Evolutionary conservation across 2,329 filamentous ascomycete species (phyloP).

Genomic region (Aureobasidium leucospermi): DNA sequence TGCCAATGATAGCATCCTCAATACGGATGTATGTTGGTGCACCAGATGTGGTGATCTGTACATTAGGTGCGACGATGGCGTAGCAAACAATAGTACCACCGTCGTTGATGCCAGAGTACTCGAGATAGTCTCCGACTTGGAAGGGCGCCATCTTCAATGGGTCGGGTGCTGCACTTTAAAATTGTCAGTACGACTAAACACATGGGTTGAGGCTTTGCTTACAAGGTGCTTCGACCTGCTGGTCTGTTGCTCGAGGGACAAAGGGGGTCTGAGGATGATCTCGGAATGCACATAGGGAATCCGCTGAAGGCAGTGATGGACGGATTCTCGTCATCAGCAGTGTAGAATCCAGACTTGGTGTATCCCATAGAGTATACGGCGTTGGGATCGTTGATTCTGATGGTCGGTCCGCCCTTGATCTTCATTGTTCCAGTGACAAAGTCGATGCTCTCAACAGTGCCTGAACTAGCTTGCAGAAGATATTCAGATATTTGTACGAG

Average conservation of each 20-base stretch:
- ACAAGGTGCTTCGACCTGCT: conserved; percentile 25
- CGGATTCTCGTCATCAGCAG: conserved; percentile 42
- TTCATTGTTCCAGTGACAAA: conserved; percentile 28
- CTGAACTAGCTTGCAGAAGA: conserved; percentile 29
- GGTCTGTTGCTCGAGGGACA: conserved; percentile 33
- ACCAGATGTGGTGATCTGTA: conserved; percentile 31
- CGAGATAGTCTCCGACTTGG: conserved; percentile 34
- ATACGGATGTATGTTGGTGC: conserved; percentile 35
- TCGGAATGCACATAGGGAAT: conserved; percentile 47
- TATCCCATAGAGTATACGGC: conserved; percentile 24
- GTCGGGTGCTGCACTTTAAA: conserved; percentile 25
- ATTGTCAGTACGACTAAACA: neutral
- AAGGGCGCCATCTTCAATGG: conserved; percentile 36
- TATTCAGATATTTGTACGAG: conserved; percentile 33
- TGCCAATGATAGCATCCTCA: conserved; percentile 37
- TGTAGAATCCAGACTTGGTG: conserved; percentile 34
- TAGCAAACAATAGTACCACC: conserved; percentile 32
- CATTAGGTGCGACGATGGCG: conserved; percentile 31
- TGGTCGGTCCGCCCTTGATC: conserved; percentile 29
- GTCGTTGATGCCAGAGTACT: conserved; percentile 31
- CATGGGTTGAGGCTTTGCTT: neutral
- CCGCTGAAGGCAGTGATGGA: conserved; percentile 34
- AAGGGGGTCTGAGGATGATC: conserved; percentile 30
- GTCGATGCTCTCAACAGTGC: conserved; percentile 31
- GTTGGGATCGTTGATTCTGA: conserved; percentile 21